Conservation (phyloP, 495 filamentous ascomycete genomes). For the Annulohypoxylon stygium region DNA sequence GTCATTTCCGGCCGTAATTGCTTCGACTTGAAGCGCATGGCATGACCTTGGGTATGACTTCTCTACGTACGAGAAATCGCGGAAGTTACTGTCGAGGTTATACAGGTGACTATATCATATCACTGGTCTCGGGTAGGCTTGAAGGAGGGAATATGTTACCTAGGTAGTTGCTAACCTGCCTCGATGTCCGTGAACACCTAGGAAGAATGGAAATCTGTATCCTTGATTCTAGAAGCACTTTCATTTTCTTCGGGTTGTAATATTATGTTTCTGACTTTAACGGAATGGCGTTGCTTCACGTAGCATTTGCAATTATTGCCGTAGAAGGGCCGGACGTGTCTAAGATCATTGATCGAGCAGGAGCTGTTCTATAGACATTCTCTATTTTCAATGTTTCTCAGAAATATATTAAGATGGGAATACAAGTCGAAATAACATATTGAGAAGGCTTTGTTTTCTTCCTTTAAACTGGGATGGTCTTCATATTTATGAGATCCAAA, state of each 20-base stretch:
- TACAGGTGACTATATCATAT: neutral
- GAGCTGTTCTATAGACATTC: neutral
- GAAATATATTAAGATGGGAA: neutral
- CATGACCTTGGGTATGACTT: conserved; percentile 1
- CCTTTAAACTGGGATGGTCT: neutral
- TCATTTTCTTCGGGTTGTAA: conserved; percentile 1
- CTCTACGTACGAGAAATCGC: neutral
- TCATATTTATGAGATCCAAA: neutral
- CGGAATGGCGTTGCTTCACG: neutral
- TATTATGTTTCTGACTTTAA: neutral
- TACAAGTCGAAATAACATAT: neutral
- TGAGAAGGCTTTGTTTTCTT: neutral
- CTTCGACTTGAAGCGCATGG: conserved; percentile 5
- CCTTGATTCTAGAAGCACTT: neutral
- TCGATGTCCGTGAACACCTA: neutral
- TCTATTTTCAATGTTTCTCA: neutral
- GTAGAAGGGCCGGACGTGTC: conserved; percentile 3
- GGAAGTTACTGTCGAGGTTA: conserved; percentile 24
- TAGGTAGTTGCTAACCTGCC: conserved; percentile 9
- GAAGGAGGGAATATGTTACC: neutral
- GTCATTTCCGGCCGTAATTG: conserved; percentile 17
- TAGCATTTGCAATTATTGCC: neutral
- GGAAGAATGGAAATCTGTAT: neutral
- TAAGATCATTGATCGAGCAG: neutral
- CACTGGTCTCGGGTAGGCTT: neutral